Conservation (phyloP, 495 filamentous ascomycete species). For the Hyaloscypha variabilis region DNA sequence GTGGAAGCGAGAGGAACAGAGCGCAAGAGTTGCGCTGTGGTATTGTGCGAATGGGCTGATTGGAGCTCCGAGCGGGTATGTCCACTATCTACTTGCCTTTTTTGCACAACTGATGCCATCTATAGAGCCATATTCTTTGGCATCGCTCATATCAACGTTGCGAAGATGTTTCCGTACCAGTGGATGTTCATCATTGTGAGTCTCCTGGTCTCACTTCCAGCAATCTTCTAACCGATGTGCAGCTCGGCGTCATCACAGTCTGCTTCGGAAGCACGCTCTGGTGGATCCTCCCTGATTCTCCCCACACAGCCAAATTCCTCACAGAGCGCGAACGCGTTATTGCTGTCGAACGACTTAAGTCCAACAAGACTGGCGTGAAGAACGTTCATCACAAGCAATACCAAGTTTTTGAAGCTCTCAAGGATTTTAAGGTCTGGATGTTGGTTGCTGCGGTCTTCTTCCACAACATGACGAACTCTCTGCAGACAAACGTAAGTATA, state of each 20-base stretch:
- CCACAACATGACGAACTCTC: slow-evolving; percentile 10
- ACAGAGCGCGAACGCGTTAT: slow-evolving; percentile 60
- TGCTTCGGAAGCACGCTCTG: slow-evolving; percentile 62
- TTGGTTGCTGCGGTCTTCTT: slow-evolving; percentile 3
- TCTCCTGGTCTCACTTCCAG: neutral
- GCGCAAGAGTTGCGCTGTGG: slow-evolving; percentile 23
- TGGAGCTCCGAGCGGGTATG: neutral
- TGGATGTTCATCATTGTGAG: neutral
- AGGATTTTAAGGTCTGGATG: slow-evolving; percentile 59
- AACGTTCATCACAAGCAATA: slow-evolving; percentile 70
- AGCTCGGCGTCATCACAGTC: slow-evolving; percentile 61
- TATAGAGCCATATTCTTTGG: neutral
- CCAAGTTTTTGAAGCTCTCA: slow-evolving; percentile 60
- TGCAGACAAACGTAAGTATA: slow-evolving; percentile 1
- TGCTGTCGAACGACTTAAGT: slow-evolving; percentile 64
- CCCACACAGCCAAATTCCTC: slow-evolving; percentile 62
- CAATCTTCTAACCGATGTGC: neutral
- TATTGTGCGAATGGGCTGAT: slow-evolving; percentile 14
- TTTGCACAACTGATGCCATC: neutral
- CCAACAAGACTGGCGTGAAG: slow-evolving; percentile 69
- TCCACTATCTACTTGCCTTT: neutral
- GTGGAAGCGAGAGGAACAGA: slow-evolving; percentile 64
- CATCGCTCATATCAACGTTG: slow-evolving; percentile 3
- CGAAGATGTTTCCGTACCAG: neutral
- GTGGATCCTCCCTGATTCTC: slow-evolving; percentile 67